Base-by-base conservation (phyloP, 2,329 filamentous ascomycete species). In the Alternaria infectoria region DNA sequence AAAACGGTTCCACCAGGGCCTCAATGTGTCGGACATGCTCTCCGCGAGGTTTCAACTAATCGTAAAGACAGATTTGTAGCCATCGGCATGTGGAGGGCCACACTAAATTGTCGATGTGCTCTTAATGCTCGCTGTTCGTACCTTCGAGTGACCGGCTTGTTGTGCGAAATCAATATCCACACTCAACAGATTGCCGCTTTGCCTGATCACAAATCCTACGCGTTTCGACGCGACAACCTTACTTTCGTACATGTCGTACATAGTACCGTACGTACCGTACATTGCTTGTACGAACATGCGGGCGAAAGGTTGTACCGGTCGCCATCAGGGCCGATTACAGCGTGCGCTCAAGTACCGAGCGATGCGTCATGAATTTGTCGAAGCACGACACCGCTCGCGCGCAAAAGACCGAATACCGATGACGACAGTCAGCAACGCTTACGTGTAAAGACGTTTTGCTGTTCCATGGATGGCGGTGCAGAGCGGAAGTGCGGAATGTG, bases 231-330 rank as follows among this genome's bases (percentile, higher is more conserved):
- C 49, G 13, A 40, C 49, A 23, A 23, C 4, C 17, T 52, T 40
- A 52, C 49, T 23, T 52, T 52, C 49, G 49, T 52, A 36, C 49
- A 52, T 52, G 6, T 52, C 49, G 49, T 52, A 36, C 49, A 52
- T 52, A 6, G n/a, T n/a, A 40, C 9, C 15, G 49, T 25, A 52
- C 49, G n/a, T 25, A 7, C 9, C 15, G 49, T 25, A 52, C 49
- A 13, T 23, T 23, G 49, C 21, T 51, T 51, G 49, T 23, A 40
- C 49, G 19, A 52, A 23, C 19, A 52, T 6, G 17, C 49, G 49
- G 49, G 23, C 28, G 30, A 52, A 52, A 52, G 3, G 19, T 40
- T 25, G 28, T n/a, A 40, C 30, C 49, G 49, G 11, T 51, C 23
- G 49, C 13, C 4, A 52, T 40, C 36, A 52, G 49, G 49, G 19